Base-by-base conservation (phyloP, 306 rosid species). In the Mucuna pruriens region DNA sequence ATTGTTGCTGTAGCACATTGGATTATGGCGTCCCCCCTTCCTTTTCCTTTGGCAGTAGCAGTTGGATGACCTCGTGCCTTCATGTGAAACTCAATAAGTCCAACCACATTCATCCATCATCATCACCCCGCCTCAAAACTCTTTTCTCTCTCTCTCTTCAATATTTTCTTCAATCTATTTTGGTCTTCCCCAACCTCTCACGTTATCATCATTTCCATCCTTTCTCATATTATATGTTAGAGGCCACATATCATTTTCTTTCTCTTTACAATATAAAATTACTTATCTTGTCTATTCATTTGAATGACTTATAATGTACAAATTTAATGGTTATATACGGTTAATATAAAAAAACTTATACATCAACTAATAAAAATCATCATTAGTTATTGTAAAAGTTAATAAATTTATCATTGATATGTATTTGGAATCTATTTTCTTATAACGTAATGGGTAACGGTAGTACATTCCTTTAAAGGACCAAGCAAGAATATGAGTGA, bases 21-120 rank as follows among this genome's bases (percentile, higher is more conserved):
- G 67, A 79, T 71, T 83, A 78, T 51, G 76, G 79, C 77, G n/a
- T 68, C 55, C 82, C 23, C 62, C 49, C 17, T 19, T 48, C 33
- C 44, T 71, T 62, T 77, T 76, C 73, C 62, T 73, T 79, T 79
- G 69, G 84, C 62, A 54, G 62, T 76, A 58, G 90, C 84, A 84
- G 85, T 86, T 85, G 85, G 88, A 86, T 61, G 85, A 78, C 91
- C 89, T 90, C 92, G 87, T 92, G 97, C 94, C 2, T 87, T 88
- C 97, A 92, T 92, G 94, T 92, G 97, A 84, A 84, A 86, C 78
- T 88, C 78, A 87, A 80, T 82, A 48, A 84, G 58, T 89, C 92
- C 89, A 89, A 81, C 84, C 92, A 85, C 87, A 77, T 80, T 42
- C 55, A 80, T 85, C 83, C 88, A 90, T 81, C 92, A 90, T 84